These are phyloP conservation scores for Penicillium psychrosexuale DNA, from an alignment of 2,329 filamentous ascomycete species.

Conservation along the genomic window DNA sequence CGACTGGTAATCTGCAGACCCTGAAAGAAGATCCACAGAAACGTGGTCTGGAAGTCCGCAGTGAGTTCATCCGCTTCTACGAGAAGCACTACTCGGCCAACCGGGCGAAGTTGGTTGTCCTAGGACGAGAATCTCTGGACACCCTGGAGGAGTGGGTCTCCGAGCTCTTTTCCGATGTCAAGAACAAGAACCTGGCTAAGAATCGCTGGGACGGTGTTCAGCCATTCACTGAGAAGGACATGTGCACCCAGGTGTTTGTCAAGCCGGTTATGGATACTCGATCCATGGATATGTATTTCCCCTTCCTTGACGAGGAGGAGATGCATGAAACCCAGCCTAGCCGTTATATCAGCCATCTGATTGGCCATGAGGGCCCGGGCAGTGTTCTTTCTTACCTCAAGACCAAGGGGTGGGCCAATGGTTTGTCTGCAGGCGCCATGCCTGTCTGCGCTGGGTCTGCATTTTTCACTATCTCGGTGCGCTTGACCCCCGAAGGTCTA, in stretches of 20 bases:
- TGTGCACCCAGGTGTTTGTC: constrained; percentile 72
- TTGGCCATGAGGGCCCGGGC: constrained; percentile 88
- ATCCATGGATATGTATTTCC: constrained; percentile 75
- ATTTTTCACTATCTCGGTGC: constrained; percentile 74
- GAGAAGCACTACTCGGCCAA: constrained; percentile 88
- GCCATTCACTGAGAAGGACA: constrained; percentile 58
- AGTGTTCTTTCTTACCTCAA: constrained; percentile 90
- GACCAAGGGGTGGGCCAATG: constrained; percentile 83
- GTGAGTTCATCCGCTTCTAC: constrained; percentile 92
- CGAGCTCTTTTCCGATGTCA: constrained; percentile 76
- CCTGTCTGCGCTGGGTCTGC: constrained; percentile 75
- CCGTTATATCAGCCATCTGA: constrained; percentile 80
- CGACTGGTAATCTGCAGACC: constrained; percentile 82
- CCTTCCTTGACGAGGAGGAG: constrained; percentile 78
- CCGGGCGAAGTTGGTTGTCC: constrained; percentile 83
- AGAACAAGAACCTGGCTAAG: constrained; percentile 73
- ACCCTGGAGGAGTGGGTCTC: constrained; percentile 78
- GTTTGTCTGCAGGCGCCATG: constrained; percentile 72
- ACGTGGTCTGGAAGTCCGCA: constrained; percentile 76
- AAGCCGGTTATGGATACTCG: constrained; percentile 89
- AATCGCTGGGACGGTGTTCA: constrained; percentile 64
- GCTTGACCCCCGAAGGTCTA: constrained; percentile 79
- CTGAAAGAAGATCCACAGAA: constrained; percentile 78
- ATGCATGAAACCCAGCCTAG: constrained; percentile 78
- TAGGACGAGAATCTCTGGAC: constrained; percentile 78